Percentiles rank a stretch among this genome's conserved stretches.
These are phyloP conservation scores for Heliamphora pulchella DNA, from an alignment of 179 eudicot species.

Conservation along the genomic window DNA sequence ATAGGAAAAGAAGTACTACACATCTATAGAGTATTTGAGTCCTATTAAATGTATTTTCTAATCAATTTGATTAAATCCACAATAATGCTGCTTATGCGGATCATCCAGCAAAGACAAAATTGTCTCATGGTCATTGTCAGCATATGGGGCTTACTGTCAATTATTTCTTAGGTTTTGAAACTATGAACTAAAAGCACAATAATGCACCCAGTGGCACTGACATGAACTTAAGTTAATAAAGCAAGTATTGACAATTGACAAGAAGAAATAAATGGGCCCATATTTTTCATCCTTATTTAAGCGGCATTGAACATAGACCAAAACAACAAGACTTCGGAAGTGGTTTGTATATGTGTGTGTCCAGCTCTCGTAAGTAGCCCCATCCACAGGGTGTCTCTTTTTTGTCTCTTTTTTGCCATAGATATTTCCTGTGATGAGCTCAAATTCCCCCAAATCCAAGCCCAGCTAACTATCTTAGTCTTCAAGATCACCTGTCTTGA, in stretches of 20 bases:
- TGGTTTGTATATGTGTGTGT: too few relatives aligned
- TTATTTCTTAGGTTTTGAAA: not conserved
- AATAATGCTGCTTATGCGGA: not conserved
- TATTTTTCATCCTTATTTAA: not conserved
- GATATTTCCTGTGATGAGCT: too few relatives aligned
- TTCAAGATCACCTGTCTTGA: too few relatives aligned
- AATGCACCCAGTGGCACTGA: not conserved
- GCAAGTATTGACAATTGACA: not conserved
- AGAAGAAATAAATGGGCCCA: not conserved
- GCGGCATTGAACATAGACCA: not conserved
- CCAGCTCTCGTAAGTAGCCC: too few relatives aligned
- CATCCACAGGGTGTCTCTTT: too few relatives aligned
- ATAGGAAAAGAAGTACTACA: not conserved
- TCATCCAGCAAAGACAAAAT: not conserved
- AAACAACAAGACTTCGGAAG: not conserved
- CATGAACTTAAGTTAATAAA: not conserved
- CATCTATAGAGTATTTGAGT: not conserved
- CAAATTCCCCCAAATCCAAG: too few relatives aligned
- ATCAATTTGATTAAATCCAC: not conserved
- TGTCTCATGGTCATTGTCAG: not conserved
- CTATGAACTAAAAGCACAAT: not conserved
- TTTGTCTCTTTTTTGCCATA: too few relatives aligned
- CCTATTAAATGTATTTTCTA: not conserved
- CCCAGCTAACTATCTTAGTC: too few relatives aligned
- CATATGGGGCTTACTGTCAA: not conserved